Base-by-base conservation (phyloP, 257 asterid genomes). In the Capsicum baccatum region DNA sequence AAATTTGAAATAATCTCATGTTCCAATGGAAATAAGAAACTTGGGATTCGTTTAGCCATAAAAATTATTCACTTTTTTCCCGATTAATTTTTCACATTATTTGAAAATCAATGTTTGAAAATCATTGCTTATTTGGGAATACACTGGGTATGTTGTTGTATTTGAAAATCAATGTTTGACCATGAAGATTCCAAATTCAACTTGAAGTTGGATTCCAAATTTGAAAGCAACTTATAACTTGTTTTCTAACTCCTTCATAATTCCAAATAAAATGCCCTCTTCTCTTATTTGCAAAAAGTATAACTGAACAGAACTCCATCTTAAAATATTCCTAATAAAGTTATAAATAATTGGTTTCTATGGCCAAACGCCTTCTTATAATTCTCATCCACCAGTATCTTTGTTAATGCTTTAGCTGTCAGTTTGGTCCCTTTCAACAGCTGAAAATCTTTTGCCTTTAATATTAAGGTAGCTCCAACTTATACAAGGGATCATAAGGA, bases 401-500 rank as follows among this genome's bases (percentile, higher is more conserved):
- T 52, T 26, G 62, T 76, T 52, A 12, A 50, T 50, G 62, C 21
- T 76, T 52, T 76, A 52, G 81, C 44, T 21, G 13, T 76, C 81
- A 76, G 47, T 76, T 52, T 76, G 81, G 44, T 76, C 47, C 81
- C 81, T 50, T 50, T 76, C 81, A 50, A 50, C 81, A 52, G 62
- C 62, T 74, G 81, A 50, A 74, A 26, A 74, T 19, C n/a, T 71
- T 39, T 68, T 48, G 17, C n/a, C 42, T 48, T 74, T 50, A 50
- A 50, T 74, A 50, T 26, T 15, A 74, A 50, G 60, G 81, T 74
- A 21, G 81, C 62, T 50, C 81, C 62, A 19, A 9, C 42, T 47
- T 74, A 19, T 74, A 13, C 14, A 21, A 21, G 62, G 39, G 62
- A 74, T 52, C 47, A 50, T 21, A 74, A 50, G n/a, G 50, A 50